A percentile compares a stretch with the other conserved stretches of the same genome.
Evolutionary conservation across 768 basidiomycete species (phyloP).

Genomic region (Rhodosporidiobolus odoratus): DNA sequence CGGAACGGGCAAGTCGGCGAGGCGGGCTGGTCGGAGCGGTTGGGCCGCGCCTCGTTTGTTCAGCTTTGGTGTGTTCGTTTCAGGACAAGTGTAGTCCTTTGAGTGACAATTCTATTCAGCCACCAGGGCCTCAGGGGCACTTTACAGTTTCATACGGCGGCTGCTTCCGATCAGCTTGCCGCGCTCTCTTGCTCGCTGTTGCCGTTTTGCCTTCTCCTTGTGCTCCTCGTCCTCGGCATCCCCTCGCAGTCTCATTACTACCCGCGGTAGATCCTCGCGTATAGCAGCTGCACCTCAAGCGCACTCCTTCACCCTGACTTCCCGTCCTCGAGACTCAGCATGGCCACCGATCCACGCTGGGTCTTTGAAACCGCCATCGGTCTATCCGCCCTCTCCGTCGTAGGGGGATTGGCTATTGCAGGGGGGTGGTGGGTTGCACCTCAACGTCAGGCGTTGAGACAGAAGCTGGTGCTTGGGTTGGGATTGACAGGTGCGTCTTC

Average conservation of each 20-base stretch:
- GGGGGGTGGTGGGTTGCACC: neutral
- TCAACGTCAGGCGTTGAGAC: constrained; percentile 11
- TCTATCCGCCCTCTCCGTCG: neutral
- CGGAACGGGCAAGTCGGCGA: too few relatives aligned
- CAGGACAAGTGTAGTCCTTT: neutral
- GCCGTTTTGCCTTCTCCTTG: neutral
- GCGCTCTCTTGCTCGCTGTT: too few relatives aligned
- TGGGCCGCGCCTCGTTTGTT: too few relatives aligned
- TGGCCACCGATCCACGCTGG: neutral
- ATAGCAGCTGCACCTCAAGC: neutral
- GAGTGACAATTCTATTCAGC: too few relatives aligned
- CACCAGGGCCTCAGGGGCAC: too few relatives aligned
- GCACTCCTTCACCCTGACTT: neutral
- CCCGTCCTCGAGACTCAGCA: neutral
- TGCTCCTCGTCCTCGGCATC: too few relatives aligned
- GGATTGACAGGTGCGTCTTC: constrained; percentile 13
- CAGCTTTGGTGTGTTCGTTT: neutral
- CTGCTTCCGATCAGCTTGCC: too few relatives aligned
- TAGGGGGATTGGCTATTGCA: constrained; percentile 5
- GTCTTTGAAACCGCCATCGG: neutral
- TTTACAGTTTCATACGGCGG: too few relatives aligned
- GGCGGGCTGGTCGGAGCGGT: too few relatives aligned
- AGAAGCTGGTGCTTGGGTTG: constrained; percentile 13
- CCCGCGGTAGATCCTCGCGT: too few relatives aligned
- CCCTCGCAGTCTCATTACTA: too few relatives aligned